Conservation (phyloP, 148 eudicot species). For the Rheum nobile region DNA sequence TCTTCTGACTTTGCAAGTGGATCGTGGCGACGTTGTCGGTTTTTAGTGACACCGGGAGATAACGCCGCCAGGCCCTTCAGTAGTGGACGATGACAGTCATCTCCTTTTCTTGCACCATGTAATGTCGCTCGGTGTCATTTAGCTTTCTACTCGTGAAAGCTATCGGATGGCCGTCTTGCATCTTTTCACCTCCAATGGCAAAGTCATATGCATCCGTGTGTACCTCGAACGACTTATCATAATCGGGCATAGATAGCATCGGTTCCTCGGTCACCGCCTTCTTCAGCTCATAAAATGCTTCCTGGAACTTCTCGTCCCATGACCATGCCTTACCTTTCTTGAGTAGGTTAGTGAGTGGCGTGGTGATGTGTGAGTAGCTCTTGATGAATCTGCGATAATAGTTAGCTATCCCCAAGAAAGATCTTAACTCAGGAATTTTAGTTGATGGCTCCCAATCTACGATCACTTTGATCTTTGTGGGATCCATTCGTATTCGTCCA, state of each 20-base stretch:
- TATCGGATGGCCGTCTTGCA: not conserved
- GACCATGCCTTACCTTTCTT: too few species aligned
- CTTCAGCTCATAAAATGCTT: too few species aligned
- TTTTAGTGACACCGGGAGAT: not conserved
- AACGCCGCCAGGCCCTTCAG: not conserved
- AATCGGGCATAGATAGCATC: not conserved
- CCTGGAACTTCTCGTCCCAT: too few species aligned
- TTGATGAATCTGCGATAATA: too few species aligned
- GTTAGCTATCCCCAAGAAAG: not conserved
- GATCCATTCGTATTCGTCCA: not conserved
- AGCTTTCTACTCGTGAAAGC: not conserved
- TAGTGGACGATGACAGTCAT: not conserved
- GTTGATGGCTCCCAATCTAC: not conserved
- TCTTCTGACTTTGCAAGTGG: slow-evolving; percentile 1
- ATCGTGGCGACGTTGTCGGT: not conserved
- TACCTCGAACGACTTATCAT: not conserved
- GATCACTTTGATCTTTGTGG: not conserved
- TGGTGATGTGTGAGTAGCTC: too few species aligned
- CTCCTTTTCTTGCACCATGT: not conserved
- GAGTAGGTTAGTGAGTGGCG: too few species aligned
- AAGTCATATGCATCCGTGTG: not conserved
- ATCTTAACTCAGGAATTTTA: not conserved
- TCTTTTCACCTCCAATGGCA: not conserved
- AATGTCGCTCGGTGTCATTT: not conserved
- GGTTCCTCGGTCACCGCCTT: not conserved